Evolutionary conservation across 352 stramenopile genomes (phyloP), one percentile per base, ranked within the genome.

Genomic region (Blastocystis hominis): DNA sequence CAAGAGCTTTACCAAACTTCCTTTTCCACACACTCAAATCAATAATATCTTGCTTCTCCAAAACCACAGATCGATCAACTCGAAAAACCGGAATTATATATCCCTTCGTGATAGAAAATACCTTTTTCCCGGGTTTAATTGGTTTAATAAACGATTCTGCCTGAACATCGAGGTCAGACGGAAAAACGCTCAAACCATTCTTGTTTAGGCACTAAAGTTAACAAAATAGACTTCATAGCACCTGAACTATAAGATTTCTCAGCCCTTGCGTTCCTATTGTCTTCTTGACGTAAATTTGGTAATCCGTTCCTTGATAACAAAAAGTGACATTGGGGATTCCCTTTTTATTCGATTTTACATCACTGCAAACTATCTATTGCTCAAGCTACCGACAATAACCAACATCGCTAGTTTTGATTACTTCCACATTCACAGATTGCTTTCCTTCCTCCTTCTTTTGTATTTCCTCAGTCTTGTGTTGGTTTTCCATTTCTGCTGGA

Each of bases 301-400:
- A 84, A 64, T 84, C 72, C 72, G 36, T 42, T 47, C 72, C 72
- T 68, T 84, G 53, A 30, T 84, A 84, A n/a, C 72, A 84, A 53
- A 84, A 84, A 15, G 30, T 69, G 6, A 46, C 47, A 53, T 84
- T 84, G 2, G 38, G 54, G 55, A 3, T 53, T 17, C 15, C 20
- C 0, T 53, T 55, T 54, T 0, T 40, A 56, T 30, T 7, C 5
- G 24, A 5, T 54, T 7, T 47, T n/a, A 38, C 20, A 56, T 56
- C 7, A 13, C 15, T 30, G 7, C 34, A 40, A 36, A 17, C 9
- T 36, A 77, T 77, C 66, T 77, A 77, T 24, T 53, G 13, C 20
- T 77, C 7, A 77, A 46, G 55, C 20, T 36, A 17, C 44, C 9
- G 40, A 56, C n/a, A 20, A 59, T 59, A 20, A n/a, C 50, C n/a